phyloP scores from a whole-genome alignment of 352 stramenopile genomes.

The Phytophthora foliorum region DNA sequence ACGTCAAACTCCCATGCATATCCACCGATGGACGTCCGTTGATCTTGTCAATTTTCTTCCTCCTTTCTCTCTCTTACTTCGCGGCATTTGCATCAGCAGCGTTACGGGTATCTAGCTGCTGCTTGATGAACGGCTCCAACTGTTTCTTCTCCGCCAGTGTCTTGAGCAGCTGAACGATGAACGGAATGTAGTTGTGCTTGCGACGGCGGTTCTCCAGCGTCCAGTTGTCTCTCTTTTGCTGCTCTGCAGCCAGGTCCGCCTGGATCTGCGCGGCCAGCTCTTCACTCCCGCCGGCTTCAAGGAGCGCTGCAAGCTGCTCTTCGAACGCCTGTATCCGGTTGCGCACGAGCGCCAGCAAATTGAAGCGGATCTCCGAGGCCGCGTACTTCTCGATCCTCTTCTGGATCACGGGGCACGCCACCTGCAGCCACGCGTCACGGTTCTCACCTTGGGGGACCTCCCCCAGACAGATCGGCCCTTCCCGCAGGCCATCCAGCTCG shows the following conservation, averaged over 20 bases:
- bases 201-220: constrained; percentile 93
- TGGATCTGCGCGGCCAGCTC: constrained; percentile 58
- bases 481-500: constrained; percentile 95
- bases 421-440: constrained; percentile 83
- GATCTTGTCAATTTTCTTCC: background rate
- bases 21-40: background rate
- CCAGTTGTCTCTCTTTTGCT: constrained; percentile 86
- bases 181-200: constrained; percentile 98
- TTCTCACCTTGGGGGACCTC: constrained; percentile 41
- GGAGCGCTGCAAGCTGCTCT: constrained; percentile 52
- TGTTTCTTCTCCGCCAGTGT: constrained; percentile 92
- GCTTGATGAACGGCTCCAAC: constrained; percentile 82
- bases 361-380: constrained; percentile 96
- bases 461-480: constrained; percentile 92
- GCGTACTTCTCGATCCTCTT: constrained; percentile 93
- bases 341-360: constrained; percentile 94
- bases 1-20: constrained; percentile 11
- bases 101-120: constrained; percentile 53
- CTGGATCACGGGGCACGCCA: constrained; percentile 95
- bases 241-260: constrained; percentile 56
- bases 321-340: constrained; percentile 76
- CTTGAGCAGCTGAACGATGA: constrained; percentile 95
- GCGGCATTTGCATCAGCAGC: constrained; percentile 26
- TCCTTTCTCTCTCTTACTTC: constrained; percentile 29
- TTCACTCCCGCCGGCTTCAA: constrained; percentile 47